Evolutionary conservation across 2,329 filamentous ascomycete genomes (phyloP), one percentile per base, ranked within the genome.

Genomic region (Ophiostoma novo-ulmi): DNA sequence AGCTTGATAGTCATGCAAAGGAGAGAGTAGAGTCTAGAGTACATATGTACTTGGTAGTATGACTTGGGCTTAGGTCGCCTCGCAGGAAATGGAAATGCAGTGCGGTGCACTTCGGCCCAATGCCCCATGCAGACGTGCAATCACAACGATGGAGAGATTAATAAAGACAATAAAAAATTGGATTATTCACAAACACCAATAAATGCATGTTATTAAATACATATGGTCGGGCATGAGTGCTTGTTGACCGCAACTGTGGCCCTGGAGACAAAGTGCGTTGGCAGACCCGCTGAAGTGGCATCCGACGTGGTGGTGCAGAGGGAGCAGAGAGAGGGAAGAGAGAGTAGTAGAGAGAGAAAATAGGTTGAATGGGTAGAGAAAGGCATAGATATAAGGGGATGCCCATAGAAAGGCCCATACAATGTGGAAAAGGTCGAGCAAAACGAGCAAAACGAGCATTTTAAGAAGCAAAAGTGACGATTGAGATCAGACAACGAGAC

Each of bases 171-270:
- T 58, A 22, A 48, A 48, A 17, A 48, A 17, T 13, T 39, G 38
- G 7, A 39, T 0, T 10, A 11, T 39, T 10, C 38, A 39, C 38
- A 48, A 48, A 13, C 4, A 4, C 20, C 6, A 58, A 58, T 26
- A 26, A 58, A 58, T 22, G 31, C 22, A 55, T 14, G 38, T 39
- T 13, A 39, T 17, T 17, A 44, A 44, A 1, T 20, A 48, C 17
- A 48, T 10, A 3, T 17, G 6, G 52, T 58, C n/a, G 52, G 52
- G 52, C 52, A 58, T 26, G 52, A 58, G 52, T 58, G 52, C 52
- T 63, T 63, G 58, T 63, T 63, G 58, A 63, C 58, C 58, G 58
- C 58, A 63, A 63, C 58, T 63, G 58, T 58, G 52, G 22, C 52
- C 52, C 52, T 58, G 52, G 22, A 48, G 44, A 48, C 44, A 3